Base-by-base conservation (phyloP, 805 yeast species). In the Candida ipomoeae region DNA sequence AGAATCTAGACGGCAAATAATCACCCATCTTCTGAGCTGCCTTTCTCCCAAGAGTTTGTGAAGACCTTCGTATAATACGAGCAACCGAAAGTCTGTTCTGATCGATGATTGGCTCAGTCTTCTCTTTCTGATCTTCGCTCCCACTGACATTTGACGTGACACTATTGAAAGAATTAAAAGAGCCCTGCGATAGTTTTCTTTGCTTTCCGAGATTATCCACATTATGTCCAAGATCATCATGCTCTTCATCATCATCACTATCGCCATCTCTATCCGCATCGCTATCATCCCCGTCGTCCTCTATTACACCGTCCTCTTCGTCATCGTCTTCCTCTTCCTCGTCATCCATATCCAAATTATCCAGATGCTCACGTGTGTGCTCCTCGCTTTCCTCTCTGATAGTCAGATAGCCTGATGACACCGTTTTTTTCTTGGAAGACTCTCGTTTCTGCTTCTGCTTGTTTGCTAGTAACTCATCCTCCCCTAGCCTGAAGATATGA, bases 21-120 rank as follows among this genome's bases (percentile, higher is more conserved):
- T 88, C 88, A 0, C 96, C 96, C 79, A 90, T 84, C 47, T 83
- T 85, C 59, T 85, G 95, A 0, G 96, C 96, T 1, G 94, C 94
- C 55, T 81, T 82, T 44, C 91, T 71, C 0, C 92, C 91, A 49
- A 87, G 70, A 3, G 80, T 81, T 59, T 87, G 95, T 0, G 94
- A 87, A 2, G 92, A 85, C 53, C 89, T 74, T 57, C 95, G 71
- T 23, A 87, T 81, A 71, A 87, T 76, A 50, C 95, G 68, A 0
- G 89, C 94, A 11, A 87, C 87, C 0, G 89, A 81, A 47, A 84
- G 72, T 56, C 95, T 71, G 1, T 86, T 79, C 42, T 78, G 81
- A 60, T 87, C 95, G 11, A 86, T 82, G 32, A 85, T 66, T 1
- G 94, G 94, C 49, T 84, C 89, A 7, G 69, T 56, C 48, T 65